Percentiles rank a stretch among this genome's conserved stretches.
These are phyloP conservation scores for Tillandsia leiboldiana DNA, from an alignment of 176 grass and related monocot genomes.

Conservation along the genomic window DNA sequence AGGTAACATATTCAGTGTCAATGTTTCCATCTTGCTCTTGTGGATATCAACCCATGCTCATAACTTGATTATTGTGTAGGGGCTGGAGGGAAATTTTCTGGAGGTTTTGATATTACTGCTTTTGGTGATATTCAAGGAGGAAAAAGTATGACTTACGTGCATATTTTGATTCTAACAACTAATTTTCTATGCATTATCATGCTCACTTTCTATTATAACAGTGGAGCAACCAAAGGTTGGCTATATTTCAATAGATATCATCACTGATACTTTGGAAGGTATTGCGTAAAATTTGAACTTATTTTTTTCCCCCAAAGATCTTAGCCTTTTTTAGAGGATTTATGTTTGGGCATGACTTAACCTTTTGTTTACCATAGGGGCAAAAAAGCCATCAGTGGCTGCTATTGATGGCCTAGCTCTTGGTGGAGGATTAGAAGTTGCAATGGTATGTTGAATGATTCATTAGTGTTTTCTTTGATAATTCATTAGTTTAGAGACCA, in stretches of 20 bases:
- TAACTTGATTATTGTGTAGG: conserved; percentile 35
- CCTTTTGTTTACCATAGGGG: conserved; percentile 36
- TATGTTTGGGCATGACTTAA: conserved; percentile 1
- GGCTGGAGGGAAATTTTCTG: conserved; percentile 69
- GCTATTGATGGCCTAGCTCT: conserved; percentile 89
- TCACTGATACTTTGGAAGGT: conserved; percentile 87
- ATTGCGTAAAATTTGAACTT: conserved; percentile 14
- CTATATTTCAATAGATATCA: conserved; percentile 72
- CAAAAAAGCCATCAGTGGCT: conserved; percentile 81
- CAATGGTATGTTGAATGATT: conserved; percentile 52
- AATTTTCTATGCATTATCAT: conserved; percentile 13
- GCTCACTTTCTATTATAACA: conserved; percentile 21
- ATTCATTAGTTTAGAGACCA: neutral
- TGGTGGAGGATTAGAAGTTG: conserved; percentile 88
- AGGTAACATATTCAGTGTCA: conserved; percentile 26
- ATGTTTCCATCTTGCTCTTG: conserved; percentile 1
- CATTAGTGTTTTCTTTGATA: conserved; percentile 7
- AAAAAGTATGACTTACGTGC: conserved; percentile 32
- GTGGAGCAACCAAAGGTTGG: conserved; percentile 61
- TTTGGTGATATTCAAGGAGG: conserved; percentile 55
- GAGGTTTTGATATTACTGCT: conserved; percentile 81
- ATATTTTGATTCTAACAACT: conserved; percentile 6
- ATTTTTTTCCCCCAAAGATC: neutral
- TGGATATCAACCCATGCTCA: neutral
- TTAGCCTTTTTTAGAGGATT: conserved; percentile 16